Conservation (phyloP, 495 filamentous ascomycete species). For the Hypoxylon perforatum region DNA sequence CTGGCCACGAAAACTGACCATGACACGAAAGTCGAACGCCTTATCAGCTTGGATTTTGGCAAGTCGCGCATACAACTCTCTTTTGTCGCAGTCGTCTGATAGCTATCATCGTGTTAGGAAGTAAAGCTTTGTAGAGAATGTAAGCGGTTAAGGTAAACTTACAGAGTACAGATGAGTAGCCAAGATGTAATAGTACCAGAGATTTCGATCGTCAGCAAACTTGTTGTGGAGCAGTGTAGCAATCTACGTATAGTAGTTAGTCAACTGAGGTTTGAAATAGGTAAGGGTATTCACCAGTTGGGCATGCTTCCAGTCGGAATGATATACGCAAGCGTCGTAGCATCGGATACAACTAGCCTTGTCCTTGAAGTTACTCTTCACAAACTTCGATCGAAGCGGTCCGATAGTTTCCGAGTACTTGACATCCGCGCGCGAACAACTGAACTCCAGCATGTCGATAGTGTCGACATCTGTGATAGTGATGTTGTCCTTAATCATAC, state of each 20-base stretch:
- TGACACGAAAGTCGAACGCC: slow-evolving; percentile 54
- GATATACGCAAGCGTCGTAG: slow-evolving; percentile 55
- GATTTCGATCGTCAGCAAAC: slow-evolving; percentile 49
- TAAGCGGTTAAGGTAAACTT: background rate
- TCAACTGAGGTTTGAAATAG: background rate
- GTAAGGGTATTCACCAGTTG: slow-evolving; percentile 51
- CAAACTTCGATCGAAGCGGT: slow-evolving; percentile 52
- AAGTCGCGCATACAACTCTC: slow-evolving; percentile 55
- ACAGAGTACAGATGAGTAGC: slow-evolving; percentile 59
- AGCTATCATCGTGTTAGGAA: slow-evolving; percentile 46
- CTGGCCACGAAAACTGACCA: slow-evolving; percentile 34
- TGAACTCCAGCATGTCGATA: slow-evolving; percentile 57
- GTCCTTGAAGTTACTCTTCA: slow-evolving; percentile 56
- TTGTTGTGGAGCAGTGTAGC: slow-evolving; percentile 56
- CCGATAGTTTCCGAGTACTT: slow-evolving; percentile 52
- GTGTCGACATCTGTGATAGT: slow-evolving; percentile 51
- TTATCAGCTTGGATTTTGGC: slow-evolving; percentile 54
- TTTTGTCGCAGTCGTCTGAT: slow-evolving; percentile 50
- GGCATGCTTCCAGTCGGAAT: slow-evolving; percentile 60
- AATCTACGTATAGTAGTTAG: slow-evolving; percentile 47
- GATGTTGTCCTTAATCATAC: slow-evolving; percentile 51
- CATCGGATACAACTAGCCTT: slow-evolving; percentile 46
- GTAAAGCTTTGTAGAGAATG: background rate
- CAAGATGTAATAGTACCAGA: slow-evolving; percentile 58
- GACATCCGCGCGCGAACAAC: slow-evolving; percentile 19